phyloP scores from a whole-genome alignment of 805 yeast species.

The Kodamaea sagamina region DNA sequence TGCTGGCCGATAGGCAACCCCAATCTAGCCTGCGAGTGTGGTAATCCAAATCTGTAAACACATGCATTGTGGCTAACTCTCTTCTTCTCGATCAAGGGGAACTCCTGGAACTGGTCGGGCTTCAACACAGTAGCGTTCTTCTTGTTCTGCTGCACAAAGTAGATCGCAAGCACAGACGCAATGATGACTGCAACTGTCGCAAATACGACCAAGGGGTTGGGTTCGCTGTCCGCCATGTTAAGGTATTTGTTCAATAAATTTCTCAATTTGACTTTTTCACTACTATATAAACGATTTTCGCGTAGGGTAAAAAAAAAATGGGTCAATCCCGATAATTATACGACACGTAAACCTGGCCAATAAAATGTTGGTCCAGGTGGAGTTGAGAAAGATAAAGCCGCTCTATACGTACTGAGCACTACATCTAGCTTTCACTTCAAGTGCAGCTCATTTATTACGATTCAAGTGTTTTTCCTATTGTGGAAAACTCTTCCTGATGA shows the following conservation, averaged over 20 bases:
- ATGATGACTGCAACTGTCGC: constrained; percentile 43
- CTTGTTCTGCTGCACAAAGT: constrained; percentile 35
- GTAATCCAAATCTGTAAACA: constrained; percentile 80
- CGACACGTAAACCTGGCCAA: neutral
- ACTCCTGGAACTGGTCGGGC: constrained; percentile 68
- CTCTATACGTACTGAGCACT: no score
- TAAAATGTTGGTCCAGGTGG: no score
- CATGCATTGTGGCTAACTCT: constrained; percentile 79
- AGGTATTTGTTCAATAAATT: neutral
- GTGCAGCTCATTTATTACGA: neutral
- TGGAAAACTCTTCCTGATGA: constrained; percentile 1
- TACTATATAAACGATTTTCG: constrained; percentile 5
- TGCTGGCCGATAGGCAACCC: constrained; percentile 97
- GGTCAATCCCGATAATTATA: neutral
- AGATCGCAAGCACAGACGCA: constrained; percentile 33
- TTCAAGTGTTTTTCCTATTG: neutral
- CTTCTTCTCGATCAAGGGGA: constrained; percentile 77
- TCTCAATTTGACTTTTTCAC: constrained; percentile 1
- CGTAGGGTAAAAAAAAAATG: neutral
- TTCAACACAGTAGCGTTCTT: constrained; percentile 55
- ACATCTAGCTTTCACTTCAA: no score
- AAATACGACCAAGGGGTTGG: constrained; percentile 42
- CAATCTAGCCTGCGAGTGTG: constrained; percentile 67
- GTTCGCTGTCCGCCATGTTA: constrained; percentile 29
- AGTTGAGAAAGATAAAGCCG: no score